These are phyloP conservation scores for Mycocentrospora acerina DNA, from an alignment of 2,329 filamentous ascomycete species.

Conservation along the genomic window DNA sequence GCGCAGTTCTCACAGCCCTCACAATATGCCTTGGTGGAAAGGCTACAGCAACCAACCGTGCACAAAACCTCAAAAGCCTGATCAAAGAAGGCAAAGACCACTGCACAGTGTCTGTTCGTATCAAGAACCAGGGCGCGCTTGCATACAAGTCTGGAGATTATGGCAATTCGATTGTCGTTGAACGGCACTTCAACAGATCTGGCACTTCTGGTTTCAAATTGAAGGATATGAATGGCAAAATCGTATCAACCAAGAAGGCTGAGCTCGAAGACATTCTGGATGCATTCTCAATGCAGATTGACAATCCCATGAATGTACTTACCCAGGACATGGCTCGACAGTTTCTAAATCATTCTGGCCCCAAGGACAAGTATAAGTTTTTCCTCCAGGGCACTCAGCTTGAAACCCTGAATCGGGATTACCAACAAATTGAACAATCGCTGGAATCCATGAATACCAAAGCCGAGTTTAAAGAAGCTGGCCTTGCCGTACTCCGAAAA, in stretches of 20 bases:
- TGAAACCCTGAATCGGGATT: slow-evolving; percentile 88
- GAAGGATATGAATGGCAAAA: slow-evolving; percentile 68
- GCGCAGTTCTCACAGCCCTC: slow-evolving; percentile 88
- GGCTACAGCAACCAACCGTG: slow-evolving; percentile 88
- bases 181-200: slow-evolving; percentile 77
- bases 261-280: slow-evolving; percentile 93
- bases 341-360: slow-evolving; percentile 82
- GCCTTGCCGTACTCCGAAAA: slow-evolving; percentile 62
- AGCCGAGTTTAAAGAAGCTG: slow-evolving; percentile 61
- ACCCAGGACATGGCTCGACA: slow-evolving; percentile 94
- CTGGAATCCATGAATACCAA: slow-evolving; percentile 71
- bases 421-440: slow-evolving; percentile 77
- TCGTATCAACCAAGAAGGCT: slow-evolving; percentile 78
- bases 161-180: slow-evolving; percentile 83
- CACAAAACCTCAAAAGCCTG: slow-evolving; percentile 82
- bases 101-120: slow-evolving; percentile 72
- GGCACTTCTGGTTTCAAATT: slow-evolving; percentile 84
- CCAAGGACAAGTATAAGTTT: slow-evolving; percentile 89
- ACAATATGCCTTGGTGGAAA: slow-evolving; percentile 95
- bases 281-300: slow-evolving; percentile 89
- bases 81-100: slow-evolving; percentile 83
- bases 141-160: slow-evolving; percentile 83
- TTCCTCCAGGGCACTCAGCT: slow-evolving; percentile 94
- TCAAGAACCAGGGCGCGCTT: slow-evolving; percentile 86
- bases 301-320: slow-evolving; percentile 93